Base-by-base conservation (phyloP, 139 green algal genomes). In the Yamagishiella unicocca region DNA sequence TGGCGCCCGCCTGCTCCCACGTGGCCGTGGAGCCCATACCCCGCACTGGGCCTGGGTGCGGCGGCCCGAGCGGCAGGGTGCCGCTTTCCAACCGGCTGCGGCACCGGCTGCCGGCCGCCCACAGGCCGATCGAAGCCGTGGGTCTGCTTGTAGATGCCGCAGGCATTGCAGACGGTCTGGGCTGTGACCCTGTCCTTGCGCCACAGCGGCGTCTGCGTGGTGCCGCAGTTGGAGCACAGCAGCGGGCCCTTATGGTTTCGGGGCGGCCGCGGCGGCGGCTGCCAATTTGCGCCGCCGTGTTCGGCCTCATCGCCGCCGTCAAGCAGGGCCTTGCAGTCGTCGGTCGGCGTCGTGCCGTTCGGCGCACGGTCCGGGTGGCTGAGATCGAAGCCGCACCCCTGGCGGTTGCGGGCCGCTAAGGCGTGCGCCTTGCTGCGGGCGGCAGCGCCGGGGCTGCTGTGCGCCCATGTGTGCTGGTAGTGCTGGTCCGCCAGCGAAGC, bases 141-240 rank as follows among this genome's bases (percentile, higher is more conserved):
- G 42, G 87, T 91, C 68, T 93, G 90, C 72, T 93, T 93, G 90
- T 93, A 93, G 45, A 93, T 93, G 33, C 88, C 83, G 74, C 88
- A 91, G 19, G 88, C 83, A 55, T 93, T 93, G 83, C 90, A 77
- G 1, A 91, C 79, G 2, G 83, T 90, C 12, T 67, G 33, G 22
- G 87, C 90, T 0, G 90, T 90, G 7, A 78, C 87, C 6, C 85
- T 74, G 75, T 91, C 87, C 53, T 88, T 88, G 37, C 87, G 87
- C 87, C 87, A 90, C 21, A 90, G 71, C 21, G 87, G 87, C 29
- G 87, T 90, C 46, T 85, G 79, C 79, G 61, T 74, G 29, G 87
- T 90, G 62, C 81, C 81, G 62, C 87, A 90, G 73, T 90, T 90
- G 62, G 73, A 66, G 62, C 87, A 90, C 73, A 85, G 43, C 55